Conservation (phyloP, 331 rosid species). For the Ulmus americana region DNA sequence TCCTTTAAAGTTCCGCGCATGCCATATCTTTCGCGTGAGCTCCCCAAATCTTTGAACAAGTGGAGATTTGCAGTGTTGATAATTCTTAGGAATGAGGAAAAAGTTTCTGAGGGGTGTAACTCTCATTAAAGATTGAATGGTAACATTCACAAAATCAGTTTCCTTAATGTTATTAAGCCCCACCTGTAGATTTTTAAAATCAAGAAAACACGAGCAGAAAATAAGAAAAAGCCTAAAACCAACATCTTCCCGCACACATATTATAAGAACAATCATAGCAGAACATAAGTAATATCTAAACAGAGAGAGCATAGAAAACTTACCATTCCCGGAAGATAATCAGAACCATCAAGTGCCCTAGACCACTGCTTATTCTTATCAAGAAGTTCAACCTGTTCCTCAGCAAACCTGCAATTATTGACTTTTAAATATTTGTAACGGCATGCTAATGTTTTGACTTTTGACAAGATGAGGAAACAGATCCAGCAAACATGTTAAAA, state of each 20-base stretch:
- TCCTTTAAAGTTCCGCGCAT: conserved; percentile 90
- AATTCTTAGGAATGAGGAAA: conserved; percentile 83
- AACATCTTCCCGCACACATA: conserved; percentile 10
- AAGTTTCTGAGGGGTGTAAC: conserved; percentile 87
- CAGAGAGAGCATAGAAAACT: neutral
- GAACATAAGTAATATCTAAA: neutral
- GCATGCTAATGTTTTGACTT: neutral
- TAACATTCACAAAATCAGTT: conserved; percentile 76
- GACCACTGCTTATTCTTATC: conserved; percentile 97
- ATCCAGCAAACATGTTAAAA: neutral
- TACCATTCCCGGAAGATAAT: conserved; percentile 99
- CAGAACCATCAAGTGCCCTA: conserved; percentile 95
- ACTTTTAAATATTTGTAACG: neutral
- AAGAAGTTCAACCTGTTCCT: conserved; percentile 72
- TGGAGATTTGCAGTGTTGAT: conserved; percentile 71
- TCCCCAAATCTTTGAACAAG: conserved; percentile 89
- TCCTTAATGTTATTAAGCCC: conserved; percentile 95
- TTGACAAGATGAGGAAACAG: neutral
- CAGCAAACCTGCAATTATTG: conserved; percentile 51
- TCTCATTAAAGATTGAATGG: conserved; percentile 74
- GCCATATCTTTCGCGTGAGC: conserved; percentile 97
- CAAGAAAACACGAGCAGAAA: conserved; percentile 1
- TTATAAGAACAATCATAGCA: neutral
- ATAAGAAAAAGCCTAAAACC: conserved; percentile 17
- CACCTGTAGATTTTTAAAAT: conserved; percentile 41